A percentile compares a stretch with the other conserved stretches of the same genome.
Evolutionary conservation across 2,329 filamentous ascomycete genomes (phyloP).

Genomic region (Alternaria burnsii): DNA sequence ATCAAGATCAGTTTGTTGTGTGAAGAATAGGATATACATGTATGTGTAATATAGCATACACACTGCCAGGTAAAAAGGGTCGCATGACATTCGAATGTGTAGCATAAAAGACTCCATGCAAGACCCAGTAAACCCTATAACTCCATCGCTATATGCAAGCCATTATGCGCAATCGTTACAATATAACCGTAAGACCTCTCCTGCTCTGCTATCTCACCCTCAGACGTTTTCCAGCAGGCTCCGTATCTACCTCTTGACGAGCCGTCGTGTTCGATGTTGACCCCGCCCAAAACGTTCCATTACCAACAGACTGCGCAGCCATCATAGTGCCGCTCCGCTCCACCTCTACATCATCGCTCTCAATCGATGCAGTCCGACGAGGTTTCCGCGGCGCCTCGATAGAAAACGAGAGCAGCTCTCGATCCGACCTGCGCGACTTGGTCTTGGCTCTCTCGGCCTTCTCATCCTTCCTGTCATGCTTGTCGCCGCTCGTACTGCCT

Average conservation of each 20-base stretch:
- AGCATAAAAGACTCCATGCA: background rate
- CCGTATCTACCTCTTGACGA: constrained; percentile 8
- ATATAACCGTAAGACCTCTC: background rate
- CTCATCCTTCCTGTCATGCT: background rate
- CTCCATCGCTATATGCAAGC: constrained; percentile 1
- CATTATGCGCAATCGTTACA: background rate
- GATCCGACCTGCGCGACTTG: constrained; percentile 25
- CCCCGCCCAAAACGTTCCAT: background rate
- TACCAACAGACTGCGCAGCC: background rate
- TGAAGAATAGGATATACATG: too few relatives aligned
- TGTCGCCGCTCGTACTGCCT: background rate
- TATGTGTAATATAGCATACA: background rate
- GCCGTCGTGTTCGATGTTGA: constrained; percentile 6
- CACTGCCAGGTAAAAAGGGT: background rate
- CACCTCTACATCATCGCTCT: background rate
- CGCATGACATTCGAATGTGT: background rate
- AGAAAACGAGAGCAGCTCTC: constrained; percentile 48
- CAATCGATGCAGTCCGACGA: constrained; percentile 20
- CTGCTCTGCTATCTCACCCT: constrained; percentile 21
- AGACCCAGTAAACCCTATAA: background rate
- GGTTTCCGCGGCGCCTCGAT: constrained; percentile 44
- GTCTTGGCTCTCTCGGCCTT: constrained; percentile 2
- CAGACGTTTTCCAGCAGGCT: constrained; percentile 37
- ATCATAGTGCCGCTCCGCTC: background rate
- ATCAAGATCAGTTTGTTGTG: too few relatives aligned